phyloP scores from a whole-genome alignment of 2,329 filamentous ascomycete species.

The Xylaria sp. region DNA sequence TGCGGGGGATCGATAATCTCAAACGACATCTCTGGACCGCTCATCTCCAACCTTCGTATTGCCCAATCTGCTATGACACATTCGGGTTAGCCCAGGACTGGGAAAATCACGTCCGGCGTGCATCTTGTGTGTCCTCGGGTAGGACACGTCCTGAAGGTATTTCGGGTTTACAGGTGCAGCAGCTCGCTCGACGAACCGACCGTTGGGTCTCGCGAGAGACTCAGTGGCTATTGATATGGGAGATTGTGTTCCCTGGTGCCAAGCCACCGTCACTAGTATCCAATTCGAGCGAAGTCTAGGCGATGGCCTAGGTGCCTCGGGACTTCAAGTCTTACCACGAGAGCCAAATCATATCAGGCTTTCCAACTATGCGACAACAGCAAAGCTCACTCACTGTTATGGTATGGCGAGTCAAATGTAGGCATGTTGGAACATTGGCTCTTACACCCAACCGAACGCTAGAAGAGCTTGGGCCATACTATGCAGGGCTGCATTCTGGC shows the following conservation, averaged over 20 bases:
- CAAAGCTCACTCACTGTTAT: neutral
- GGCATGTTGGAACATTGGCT: neutral
- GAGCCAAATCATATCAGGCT: slow-evolving; percentile 25
- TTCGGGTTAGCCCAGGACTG: slow-evolving; percentile 31
- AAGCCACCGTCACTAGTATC: slow-evolving; percentile 17
- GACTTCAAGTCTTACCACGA: too few species aligned
- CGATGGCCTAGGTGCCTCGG: slow-evolving; percentile 33
- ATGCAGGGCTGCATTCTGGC: too few species aligned
- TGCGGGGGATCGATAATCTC: slow-evolving; percentile 35
- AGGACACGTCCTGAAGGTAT: slow-evolving; percentile 35
- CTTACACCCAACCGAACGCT: neutral
- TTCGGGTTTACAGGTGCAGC: slow-evolving; percentile 37
- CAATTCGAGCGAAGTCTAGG: slow-evolving; percentile 21
- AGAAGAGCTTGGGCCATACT: too few species aligned
- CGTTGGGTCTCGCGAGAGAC: slow-evolving; percentile 24
- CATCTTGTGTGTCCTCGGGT: slow-evolving; percentile 21
- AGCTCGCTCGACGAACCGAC: slow-evolving; percentile 28
- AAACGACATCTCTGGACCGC: slow-evolving; percentile 37
- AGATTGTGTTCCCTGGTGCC: slow-evolving; percentile 38
- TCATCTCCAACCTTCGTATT: slow-evolving; percentile 40
- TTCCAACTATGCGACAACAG: slow-evolving; percentile 17
- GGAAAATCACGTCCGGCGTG: slow-evolving; percentile 32
- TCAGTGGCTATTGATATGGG: slow-evolving; percentile 41
- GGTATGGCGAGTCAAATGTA: neutral
- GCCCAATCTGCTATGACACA: slow-evolving; percentile 34